Evolutionary conservation across 2,329 filamentous ascomycete genomes (phyloP).

Genomic region (Boeremia exigua): DNA sequence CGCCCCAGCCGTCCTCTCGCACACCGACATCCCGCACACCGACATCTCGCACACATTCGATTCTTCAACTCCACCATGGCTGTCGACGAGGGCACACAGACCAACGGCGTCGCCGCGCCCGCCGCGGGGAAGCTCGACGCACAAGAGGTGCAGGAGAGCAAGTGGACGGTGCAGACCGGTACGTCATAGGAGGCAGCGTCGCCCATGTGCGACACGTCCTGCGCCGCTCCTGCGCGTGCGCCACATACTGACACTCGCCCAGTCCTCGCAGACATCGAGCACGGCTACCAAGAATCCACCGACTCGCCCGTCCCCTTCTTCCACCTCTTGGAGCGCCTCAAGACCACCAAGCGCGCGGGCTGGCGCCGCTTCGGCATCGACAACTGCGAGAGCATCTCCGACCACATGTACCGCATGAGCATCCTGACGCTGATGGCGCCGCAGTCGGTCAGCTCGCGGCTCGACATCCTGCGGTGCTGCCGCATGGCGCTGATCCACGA

Average conservation of each 20-base stretch:
- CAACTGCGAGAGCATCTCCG: slow-evolving; percentile 84
- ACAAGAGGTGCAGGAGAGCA: slow-evolving; percentile 24
- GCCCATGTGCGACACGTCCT: slow-evolving; percentile 43
- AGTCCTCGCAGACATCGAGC: slow-evolving; percentile 70
- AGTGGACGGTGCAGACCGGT: slow-evolving; percentile 56
- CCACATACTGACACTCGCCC: slow-evolving; percentile 8
- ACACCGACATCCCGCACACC: too few relatives aligned
- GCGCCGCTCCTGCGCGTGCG: slow-evolving; percentile 1
- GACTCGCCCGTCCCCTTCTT: slow-evolving; percentile 87
- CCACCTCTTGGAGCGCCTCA: slow-evolving; percentile 89
- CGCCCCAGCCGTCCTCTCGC: background rate
- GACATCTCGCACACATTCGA: background rate
- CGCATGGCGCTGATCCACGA: slow-evolving; percentile 97
- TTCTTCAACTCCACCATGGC: slow-evolving; percentile 23
- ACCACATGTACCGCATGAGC: slow-evolving; percentile 99
- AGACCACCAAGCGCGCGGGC: slow-evolving; percentile 95
- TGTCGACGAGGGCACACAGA: slow-evolving; percentile 49
- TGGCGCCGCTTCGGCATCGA: slow-evolving; percentile 87
- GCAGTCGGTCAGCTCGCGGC: slow-evolving; percentile 68
- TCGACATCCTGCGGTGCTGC: slow-evolving; percentile 84
- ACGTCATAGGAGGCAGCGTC: slow-evolving; percentile 44
- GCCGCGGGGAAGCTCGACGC: slow-evolving; percentile 44
- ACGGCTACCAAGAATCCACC: slow-evolving; percentile 64
- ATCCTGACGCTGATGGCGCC: slow-evolving; percentile 94
- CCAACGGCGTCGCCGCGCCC: slow-evolving; percentile 47